Evolutionary conservation across 2,329 filamentous ascomycete genomes (phyloP), one percentile per base, ranked within the genome.

Genomic region (Fusarium sp.): DNA sequence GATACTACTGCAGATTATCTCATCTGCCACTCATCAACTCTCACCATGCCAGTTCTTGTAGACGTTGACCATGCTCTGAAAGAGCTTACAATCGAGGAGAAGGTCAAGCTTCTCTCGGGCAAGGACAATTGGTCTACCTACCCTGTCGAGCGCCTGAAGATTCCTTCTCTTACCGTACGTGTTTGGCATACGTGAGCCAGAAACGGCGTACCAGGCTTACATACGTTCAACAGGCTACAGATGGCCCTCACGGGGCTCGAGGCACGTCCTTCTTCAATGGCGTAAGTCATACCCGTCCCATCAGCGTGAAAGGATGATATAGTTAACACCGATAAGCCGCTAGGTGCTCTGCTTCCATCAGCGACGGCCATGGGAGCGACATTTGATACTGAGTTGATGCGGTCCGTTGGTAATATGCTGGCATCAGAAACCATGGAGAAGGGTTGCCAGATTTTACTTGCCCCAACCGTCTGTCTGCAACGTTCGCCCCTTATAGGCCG

Each of bases 371-470:
- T 41, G 39, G 39, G 39, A 20, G 39, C 39, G 18, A 91, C 90
- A 15, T 92, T 89, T 85, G 89, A 92, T 74, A 74, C 83, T 4
- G 85, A 88, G 6, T 81, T 92, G 35, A 84, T 91, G 50, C 81
- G 86, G 47, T 79, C 86, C 56, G 84, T 90, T 22, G 90, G 90
- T 22, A 81, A 84, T 18, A 81, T 90, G 17, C 85, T 92, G 70
- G 90, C 86, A 17, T 85, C 88, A 24, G 90, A 82, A 48, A 72
- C 78, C 1, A 75, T 72, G 17, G 67, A 67, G 7, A 56, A 56
- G 15, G 30, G 30, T 6, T 32, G 38, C 28, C 39, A 56, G 18
- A 26, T 56, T 18, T 18, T 56, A 9, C 39, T 56, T 18, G 53
- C 69, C 2, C 73, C 75, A 4, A 78, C 76, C 0, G 70, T 86